These are phyloP conservation scores for Clavaria fumosa DNA, from an alignment of 768 basidiomycete genomes.

Conservation along the genomic window DNA sequence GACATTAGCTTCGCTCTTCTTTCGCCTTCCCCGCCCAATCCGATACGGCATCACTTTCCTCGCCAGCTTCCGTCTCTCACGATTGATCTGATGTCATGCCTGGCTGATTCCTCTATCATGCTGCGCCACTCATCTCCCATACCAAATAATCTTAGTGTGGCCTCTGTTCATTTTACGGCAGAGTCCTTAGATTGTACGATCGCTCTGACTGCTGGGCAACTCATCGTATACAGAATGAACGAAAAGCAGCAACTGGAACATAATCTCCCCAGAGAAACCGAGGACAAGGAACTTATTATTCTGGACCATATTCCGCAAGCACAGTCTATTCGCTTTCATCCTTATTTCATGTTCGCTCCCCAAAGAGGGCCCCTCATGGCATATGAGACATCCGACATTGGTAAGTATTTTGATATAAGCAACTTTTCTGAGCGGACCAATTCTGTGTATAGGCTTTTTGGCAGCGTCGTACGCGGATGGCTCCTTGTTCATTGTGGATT, in stretches of 20 bases:
- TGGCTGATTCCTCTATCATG: slow-evolving; percentile 28
- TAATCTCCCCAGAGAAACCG: slow-evolving; percentile 13
- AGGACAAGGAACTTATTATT: slow-evolving; percentile 36
- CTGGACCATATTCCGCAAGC: slow-evolving; percentile 33
- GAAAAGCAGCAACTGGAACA: slow-evolving; percentile 9
- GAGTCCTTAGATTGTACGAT: slow-evolving; percentile 45
- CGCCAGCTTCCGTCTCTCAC: slow-evolving; percentile 43
- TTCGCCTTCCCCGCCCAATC: slow-evolving; percentile 27
- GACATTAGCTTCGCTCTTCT: slow-evolving; percentile 63
- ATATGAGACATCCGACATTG: slow-evolving; percentile 58
- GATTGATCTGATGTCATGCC: slow-evolving; percentile 37
- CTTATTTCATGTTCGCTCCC: slow-evolving; percentile 42
- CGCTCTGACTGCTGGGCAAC: slow-evolving; percentile 38
- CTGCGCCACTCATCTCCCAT: slow-evolving; percentile 15
- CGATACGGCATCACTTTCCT: slow-evolving; percentile 50
- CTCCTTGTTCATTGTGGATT: slow-evolving; percentile 47
- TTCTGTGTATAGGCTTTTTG: slow-evolving; percentile 45
- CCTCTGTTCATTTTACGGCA: slow-evolving; percentile 31
- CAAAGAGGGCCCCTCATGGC: slow-evolving; percentile 32
- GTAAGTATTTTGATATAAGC: slow-evolving; percentile 22
- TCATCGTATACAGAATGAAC: slow-evolving; percentile 34
- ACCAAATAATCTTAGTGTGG: slow-evolving; percentile 21
- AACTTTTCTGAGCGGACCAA: not conserved
- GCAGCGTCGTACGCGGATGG: slow-evolving; percentile 54
- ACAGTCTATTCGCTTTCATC: slow-evolving; percentile 33